A percentile compares a stretch with the other conserved stretches of the same genome.
phyloP scores from a whole-genome alignment of 208 protist species.

The Trypanosoma caninum region DNA sequence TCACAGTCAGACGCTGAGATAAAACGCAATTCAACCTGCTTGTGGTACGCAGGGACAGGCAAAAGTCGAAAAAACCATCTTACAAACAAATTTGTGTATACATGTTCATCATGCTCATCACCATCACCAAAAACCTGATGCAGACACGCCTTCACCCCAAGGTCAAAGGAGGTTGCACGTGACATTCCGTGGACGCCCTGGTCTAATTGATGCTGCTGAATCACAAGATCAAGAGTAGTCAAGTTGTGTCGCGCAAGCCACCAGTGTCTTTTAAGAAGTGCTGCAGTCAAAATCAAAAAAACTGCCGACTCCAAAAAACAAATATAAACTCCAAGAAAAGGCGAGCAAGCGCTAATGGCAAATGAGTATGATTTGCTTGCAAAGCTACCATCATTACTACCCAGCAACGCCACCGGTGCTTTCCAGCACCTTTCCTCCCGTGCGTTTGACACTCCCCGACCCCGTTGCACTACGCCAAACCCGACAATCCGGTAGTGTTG shows the following conservation, averaged over 20 bases:
- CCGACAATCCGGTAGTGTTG: constrained; percentile 21
- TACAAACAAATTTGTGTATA: constrained; percentile 38
- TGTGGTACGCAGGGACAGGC: constrained; percentile 56
- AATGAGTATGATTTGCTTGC: too few species aligned
- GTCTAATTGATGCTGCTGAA: constrained; percentile 43
- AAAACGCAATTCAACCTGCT: constrained; percentile 34
- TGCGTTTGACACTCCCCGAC: not conserved
- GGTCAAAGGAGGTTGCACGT: constrained; percentile 69
- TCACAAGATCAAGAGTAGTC: constrained; percentile 83
- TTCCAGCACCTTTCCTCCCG: constrained; percentile 2
- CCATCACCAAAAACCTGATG: constrained; percentile 86
- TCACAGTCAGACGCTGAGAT: not conserved
- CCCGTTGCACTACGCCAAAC: constrained; percentile 4
- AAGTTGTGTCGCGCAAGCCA: constrained; percentile 75
- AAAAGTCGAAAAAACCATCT: constrained; percentile 77
- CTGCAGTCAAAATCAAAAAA: constrained; percentile 74
- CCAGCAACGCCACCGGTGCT: not conserved
- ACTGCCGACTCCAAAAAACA: constrained; percentile 54
- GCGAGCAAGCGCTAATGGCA: constrained; percentile 62
- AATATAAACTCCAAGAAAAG: constrained; percentile 74
- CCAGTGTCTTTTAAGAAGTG: constrained; percentile 64
- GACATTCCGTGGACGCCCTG: constrained; percentile 23
- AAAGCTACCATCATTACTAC: not conserved
- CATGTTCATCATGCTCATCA: constrained; percentile 41
- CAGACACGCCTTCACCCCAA: constrained; percentile 73